These are phyloP conservation scores for Penicillium oxalicum DNA, from an alignment of 2,329 filamentous ascomycete genomes.

Conservation along the genomic window DNA sequence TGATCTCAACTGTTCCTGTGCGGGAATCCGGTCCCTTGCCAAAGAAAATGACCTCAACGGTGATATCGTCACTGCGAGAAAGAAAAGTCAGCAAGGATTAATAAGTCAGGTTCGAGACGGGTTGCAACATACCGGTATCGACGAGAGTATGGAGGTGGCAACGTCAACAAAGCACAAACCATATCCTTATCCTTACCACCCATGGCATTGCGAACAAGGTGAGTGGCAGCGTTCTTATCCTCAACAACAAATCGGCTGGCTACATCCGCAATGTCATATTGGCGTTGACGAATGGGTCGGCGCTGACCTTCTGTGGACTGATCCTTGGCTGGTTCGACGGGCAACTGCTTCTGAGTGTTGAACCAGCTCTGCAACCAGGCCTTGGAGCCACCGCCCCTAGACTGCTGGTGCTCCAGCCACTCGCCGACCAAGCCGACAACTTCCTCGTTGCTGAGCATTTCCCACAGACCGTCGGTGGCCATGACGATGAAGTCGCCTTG, in stretches of 20 bases:
- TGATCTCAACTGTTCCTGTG: constrained; percentile 72
- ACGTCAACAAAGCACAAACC: constrained; percentile 81
- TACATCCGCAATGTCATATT: constrained; percentile 70
- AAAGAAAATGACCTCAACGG: constrained; percentile 98
- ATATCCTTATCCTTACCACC: constrained; percentile 92
- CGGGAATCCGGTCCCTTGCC: constrained; percentile 72
- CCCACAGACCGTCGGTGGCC: constrained; percentile 95
- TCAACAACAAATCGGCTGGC: constrained; percentile 84
- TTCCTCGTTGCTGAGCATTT: constrained; percentile 98
- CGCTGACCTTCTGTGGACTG: constrained; percentile 59
- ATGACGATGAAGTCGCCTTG: constrained; percentile 93
- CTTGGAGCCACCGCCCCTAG: constrained; percentile 35
- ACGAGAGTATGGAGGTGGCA: constrained; percentile 85
- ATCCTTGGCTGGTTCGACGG: constrained; percentile 61
- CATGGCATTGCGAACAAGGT: constrained; percentile 89
- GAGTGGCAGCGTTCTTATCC: constrained; percentile 93
- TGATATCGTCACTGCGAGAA: constrained; percentile 73
- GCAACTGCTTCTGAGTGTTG: constrained; percentile 53
- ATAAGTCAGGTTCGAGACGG: neutral
- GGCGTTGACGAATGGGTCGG: constrained; percentile 77
- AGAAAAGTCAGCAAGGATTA: constrained; percentile 9
- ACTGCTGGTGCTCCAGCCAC: constrained; percentile 77
- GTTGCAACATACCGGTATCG: constrained; percentile 66
- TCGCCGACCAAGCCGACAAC: constrained; percentile 93
- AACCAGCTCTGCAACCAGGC: constrained; percentile 72